phyloP scores from a whole-genome alignment of 176 grass and related monocot species.

The Oryza punctata region DNA sequence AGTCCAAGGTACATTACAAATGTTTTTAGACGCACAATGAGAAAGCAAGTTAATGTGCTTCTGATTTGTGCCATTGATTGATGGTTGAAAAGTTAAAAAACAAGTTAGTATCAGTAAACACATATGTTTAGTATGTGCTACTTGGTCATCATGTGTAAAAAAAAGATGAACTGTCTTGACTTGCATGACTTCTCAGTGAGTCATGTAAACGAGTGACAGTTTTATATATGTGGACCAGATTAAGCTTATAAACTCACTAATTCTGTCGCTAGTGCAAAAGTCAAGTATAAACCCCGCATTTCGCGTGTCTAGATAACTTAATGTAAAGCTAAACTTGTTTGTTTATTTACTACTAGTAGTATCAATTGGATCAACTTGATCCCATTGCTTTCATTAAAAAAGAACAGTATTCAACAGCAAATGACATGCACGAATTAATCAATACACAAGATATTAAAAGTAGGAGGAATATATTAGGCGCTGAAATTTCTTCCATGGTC shows the following conservation, averaged over 20 bases:
- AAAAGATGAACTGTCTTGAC: neutral
- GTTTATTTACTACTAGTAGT: too few species aligned
- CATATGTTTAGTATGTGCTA: too few species aligned
- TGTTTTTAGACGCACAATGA: neutral
- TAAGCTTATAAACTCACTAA: too few species aligned
- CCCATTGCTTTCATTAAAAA: too few species aligned
- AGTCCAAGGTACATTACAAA: conserved; percentile 12
- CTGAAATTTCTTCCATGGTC: neutral
- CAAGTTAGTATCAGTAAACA: neutral
- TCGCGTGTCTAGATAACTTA: too few species aligned
- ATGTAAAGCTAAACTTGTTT: too few species aligned
- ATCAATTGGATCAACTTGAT: too few species aligned
- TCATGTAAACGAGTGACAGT: neutral
- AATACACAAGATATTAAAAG: too few species aligned
- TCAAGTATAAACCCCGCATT: neutral
- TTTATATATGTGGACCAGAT: too few species aligned
- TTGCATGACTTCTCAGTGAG: neutral
- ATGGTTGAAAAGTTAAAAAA: neutral
- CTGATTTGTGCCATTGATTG: neutral
- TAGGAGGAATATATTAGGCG: neutral
- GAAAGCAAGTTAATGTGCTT: neutral
- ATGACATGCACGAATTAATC: neutral
- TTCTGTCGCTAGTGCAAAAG: neutral
- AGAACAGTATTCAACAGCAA: neutral
- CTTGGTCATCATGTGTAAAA: too few species aligned